These are phyloP conservation scores for Cairneyella variabilis DNA, from an alignment of 495 filamentous ascomycete species.

Conservation along the genomic window DNA sequence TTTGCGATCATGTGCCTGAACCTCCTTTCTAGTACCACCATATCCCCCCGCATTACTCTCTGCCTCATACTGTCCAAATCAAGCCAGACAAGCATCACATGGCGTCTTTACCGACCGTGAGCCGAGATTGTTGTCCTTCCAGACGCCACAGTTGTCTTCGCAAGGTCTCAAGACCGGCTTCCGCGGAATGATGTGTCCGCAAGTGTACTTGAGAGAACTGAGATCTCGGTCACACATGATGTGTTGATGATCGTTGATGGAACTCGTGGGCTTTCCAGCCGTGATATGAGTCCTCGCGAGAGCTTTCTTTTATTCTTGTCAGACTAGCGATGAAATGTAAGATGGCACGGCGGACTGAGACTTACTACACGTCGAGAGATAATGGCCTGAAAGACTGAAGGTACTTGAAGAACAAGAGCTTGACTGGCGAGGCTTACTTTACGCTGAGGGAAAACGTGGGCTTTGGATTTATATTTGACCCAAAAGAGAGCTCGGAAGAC, in stretches of 20 bases:
- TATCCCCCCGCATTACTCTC: neutral
- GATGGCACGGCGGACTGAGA: neutral
- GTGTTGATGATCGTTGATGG: neutral
- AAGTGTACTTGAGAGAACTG: slow-evolving; percentile 5
- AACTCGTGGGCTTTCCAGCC: neutral
- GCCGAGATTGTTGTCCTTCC: slow-evolving; percentile 7
- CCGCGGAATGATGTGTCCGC: neutral
- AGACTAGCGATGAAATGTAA: neutral
- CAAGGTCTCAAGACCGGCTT: neutral
- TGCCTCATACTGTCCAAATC: neutral
- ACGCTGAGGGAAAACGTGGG: neutral
- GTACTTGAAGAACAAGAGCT: neutral
- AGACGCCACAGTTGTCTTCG: neutral
- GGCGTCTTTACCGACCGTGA: neutral
- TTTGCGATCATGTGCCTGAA: neutral
- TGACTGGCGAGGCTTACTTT: neutral
- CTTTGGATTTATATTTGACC: neutral
- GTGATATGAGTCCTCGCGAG: neutral
- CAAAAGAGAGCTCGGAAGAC: neutral
- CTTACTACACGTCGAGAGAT: neutral
- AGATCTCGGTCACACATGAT: slow-evolving; percentile 2
- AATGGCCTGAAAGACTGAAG: neutral
- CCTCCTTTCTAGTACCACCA: neutral
- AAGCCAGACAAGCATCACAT: neutral
- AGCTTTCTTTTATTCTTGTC: neutral